Base-by-base conservation (phyloP, 2,329 filamentous ascomycete species). In the Acephala macrosclerotiorum region DNA sequence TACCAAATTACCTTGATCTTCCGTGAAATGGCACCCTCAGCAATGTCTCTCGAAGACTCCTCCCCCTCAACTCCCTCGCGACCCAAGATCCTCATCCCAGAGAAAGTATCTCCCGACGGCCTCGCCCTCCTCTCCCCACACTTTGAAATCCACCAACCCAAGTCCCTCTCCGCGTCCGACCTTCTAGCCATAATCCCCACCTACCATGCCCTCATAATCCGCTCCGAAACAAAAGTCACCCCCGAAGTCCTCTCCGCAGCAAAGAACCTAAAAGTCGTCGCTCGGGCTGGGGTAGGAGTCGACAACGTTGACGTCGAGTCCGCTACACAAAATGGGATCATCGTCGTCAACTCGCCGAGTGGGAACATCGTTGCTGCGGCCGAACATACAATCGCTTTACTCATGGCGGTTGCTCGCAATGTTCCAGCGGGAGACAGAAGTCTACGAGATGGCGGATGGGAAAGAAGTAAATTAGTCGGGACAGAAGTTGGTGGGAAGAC, bases 311-410 rank as follows among this genome's bases (percentile, higher is more conserved):
- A 95, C 75, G 89, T 95, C 0, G 82, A 87, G 38, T 86, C 88
- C 8, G 92, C 92, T 2, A 95, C 91, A 0, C 83, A 85, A 45
- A 82, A 88, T 61, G 92, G 92, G 22, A 89, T 95, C 66, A 89
- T 94, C 59, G 92, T 96, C 1, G 89, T 95, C 63, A 96, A 95
- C 77, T 91, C 87, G 29, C 92, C 92, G 0, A 86, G 87, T 20
- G 92, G 92, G 1, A 96, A 96, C 75, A 93, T 94, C 71, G 87
- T 91, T 64, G 92, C 92, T 0, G 92, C 92, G 0, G 91, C 91
- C 0, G 91, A 94, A 75, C 91, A 94, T 73, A 93, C 91, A 0
- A 85, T 94, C 61, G 89, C 89, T 61, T 81, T 96, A 49, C 81
- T 95, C 64, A 87, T 96, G 78, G 87, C 91, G 0, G 88, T 89